Percentiles rank a stretch among this genome's conserved stretches.
Evolutionary conservation across 2,329 filamentous ascomycete genomes (phyloP).

Genomic region (Grosmannia penicillata): DNA sequence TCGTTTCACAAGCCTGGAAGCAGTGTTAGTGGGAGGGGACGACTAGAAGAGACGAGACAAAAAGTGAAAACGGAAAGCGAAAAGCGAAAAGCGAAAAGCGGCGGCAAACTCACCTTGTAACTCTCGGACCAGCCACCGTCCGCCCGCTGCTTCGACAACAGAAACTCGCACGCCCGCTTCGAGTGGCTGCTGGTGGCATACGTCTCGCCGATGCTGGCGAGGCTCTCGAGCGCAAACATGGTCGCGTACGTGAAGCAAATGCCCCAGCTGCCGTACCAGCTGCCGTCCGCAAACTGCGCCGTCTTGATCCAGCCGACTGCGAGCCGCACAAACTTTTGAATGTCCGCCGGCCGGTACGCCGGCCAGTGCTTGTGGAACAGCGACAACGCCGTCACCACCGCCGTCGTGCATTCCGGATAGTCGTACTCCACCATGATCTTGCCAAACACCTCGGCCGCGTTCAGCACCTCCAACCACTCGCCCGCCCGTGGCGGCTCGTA

Average conservation of each 20-base stretch:
- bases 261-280: conserved; percentile 96
- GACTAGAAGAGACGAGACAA: too few relatives aligned
- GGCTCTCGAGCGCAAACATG: conserved; percentile 88
- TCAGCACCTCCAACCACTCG: conserved; percentile 67
- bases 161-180: conserved; percentile 67
- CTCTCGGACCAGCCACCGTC: conserved; percentile 97
- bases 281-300: conserved; percentile 66
- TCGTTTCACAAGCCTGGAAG: conserved; percentile 69
- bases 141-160: conserved; percentile 67
- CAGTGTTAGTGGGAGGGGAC: too few relatives aligned
- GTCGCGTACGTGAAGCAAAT: conserved; percentile 96
- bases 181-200: conserved; percentile 60
- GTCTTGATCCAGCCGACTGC: conserved; percentile 74
- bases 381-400: conserved; percentile 74
- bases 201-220: conserved; percentile 67
- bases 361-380: conserved; percentile 74
- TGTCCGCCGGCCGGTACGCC: conserved; percentile 62
- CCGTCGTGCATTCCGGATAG: conserved; percentile 95
- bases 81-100: not conserved
- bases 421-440: conserved; percentile 98
- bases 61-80: not conserved
- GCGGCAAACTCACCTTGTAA: conserved; percentile 44
- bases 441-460: conserved; percentile 92
- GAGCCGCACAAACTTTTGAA: conserved; percentile 53
- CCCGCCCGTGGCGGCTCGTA: conserved; percentile 78